A percentile compares a stretch with the other conserved stretches of the same genome.
These are phyloP conservation scores for Juglanconis oblonga DNA, from an alignment of 2,329 filamentous ascomycete genomes.

Conservation along the genomic window DNA sequence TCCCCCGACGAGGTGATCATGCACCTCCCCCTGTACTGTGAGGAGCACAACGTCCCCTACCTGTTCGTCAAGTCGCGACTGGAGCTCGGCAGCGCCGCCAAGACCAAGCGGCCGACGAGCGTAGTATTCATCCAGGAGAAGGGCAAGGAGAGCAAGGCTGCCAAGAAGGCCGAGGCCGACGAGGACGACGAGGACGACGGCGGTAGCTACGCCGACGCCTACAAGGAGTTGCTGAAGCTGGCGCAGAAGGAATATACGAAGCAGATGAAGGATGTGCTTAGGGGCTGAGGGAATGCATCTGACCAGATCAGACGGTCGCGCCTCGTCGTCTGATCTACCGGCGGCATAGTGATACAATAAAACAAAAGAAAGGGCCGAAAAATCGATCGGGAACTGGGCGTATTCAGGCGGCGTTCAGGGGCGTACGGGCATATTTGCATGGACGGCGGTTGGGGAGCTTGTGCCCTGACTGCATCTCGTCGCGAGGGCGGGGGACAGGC, in stretches of 20 bases:
- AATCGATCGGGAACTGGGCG: slow-evolving; percentile 1
- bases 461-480: neutral
- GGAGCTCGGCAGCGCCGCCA: slow-evolving; percentile 88
- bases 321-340: neutral
- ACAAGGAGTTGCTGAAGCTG: slow-evolving; percentile 63
- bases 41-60: slow-evolving; percentile 97
- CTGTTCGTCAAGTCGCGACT: slow-evolving; percentile 90
- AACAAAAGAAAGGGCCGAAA: neutral
- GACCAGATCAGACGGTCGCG: too few species aligned
- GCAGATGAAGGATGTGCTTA: slow-evolving; percentile 38
- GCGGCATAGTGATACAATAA: neutral
- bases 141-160: slow-evolving; percentile 43
- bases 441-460: neutral
- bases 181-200: slow-evolving; percentile 46
- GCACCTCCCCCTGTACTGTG: slow-evolving; percentile 95
- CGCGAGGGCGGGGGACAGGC: neutral
- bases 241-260: slow-evolving; percentile 63
- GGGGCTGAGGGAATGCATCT: neutral
- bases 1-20: slow-evolving; percentile 98
- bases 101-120: slow-evolving; percentile 93
- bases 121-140: slow-evolving; percentile 84
- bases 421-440: slow-evolving; percentile 15
- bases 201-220: slow-evolving; percentile 62
- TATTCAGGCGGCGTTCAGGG: slow-evolving; percentile 14
- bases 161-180: slow-evolving; percentile 41